These are phyloP conservation scores for Lippia alba DNA, from an alignment of 305 asterid species.

Conservation along the genomic window DNA sequence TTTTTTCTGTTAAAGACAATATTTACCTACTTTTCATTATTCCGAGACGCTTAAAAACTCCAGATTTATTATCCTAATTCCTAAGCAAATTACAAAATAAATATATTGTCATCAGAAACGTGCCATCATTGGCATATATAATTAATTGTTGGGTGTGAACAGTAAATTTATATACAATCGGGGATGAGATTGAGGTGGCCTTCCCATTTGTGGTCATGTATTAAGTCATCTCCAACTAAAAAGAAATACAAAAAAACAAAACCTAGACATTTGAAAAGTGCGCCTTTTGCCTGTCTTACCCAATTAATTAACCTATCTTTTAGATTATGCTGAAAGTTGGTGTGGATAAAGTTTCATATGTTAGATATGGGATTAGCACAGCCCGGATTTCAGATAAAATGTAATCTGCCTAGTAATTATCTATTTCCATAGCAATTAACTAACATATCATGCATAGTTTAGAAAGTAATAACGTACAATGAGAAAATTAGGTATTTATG, in stretches of 20 bases:
- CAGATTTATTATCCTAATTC: constrained; percentile 4
- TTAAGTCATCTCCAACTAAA: constrained; percentile 47
- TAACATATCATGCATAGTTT: no score
- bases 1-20: no score
- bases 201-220: constrained; percentile 41
- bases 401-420: constrained; percentile 21
- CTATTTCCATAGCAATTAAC: neutral
- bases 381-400: constrained; percentile 27
- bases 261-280: constrained; percentile 40
- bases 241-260: constrained; percentile 15
- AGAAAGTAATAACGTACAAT: no score
- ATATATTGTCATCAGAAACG: constrained; percentile 49
- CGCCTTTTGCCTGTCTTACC: constrained; percentile 26
- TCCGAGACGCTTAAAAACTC: constrained; percentile 17
- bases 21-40: neutral
- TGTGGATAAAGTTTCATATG: constrained; percentile 33
- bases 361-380: constrained; percentile 12
- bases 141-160: constrained; percentile 27
- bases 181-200: constrained; percentile 45
- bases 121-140: constrained; percentile 23
- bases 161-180: constrained; percentile 41
- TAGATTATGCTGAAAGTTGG: constrained; percentile 11
- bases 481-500: no score
- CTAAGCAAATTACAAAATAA: constrained; percentile 26
- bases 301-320: constrained; percentile 15